phyloP scores from a whole-genome alignment of 108 stramenopile genomes.

The Fragilariopsis cylindrus region DNA sequence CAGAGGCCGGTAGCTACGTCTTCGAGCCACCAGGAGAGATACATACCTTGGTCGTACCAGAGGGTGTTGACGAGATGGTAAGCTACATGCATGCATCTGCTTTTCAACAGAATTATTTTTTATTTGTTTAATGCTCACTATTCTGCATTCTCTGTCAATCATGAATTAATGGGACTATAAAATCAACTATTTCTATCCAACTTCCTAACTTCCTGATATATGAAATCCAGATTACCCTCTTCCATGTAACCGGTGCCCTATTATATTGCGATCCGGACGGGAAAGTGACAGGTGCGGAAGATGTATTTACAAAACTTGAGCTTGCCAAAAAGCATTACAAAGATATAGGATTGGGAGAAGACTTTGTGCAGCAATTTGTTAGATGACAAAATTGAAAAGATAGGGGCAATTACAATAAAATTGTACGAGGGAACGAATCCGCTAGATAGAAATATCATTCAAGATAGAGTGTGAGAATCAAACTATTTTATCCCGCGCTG shows the following conservation, averaged over 20 bases:
- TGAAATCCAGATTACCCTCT: slow-evolving; percentile 46
- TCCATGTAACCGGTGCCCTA: slow-evolving; percentile 78
- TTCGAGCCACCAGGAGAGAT: slow-evolving; percentile 85
- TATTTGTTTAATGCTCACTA: not conserved
- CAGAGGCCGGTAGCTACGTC: slow-evolving; percentile 65
- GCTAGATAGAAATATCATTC: too few species aligned
- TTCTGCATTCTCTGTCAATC: not conserved
- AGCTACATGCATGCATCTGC: not conserved
- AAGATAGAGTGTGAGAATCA: too few species aligned
- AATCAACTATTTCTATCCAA: not conserved
- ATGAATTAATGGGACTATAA: not conserved
- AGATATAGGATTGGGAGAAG: slow-evolving; percentile 66
- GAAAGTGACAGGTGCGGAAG: slow-evolving; percentile 69
- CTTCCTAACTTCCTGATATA: not conserved
- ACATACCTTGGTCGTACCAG: slow-evolving; percentile 72
- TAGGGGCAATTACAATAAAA: too few species aligned
- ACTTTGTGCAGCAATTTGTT: slow-evolving; percentile 66
- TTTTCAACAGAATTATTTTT: not conserved
- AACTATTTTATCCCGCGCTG: too few species aligned
- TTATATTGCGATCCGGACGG: slow-evolving; percentile 73
- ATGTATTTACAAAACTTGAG: slow-evolving; percentile 81
- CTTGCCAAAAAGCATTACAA: slow-evolving; percentile 73
- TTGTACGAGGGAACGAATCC: too few species aligned
- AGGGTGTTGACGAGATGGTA: slow-evolving; percentile 74
- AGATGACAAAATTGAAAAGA: slow-evolving; percentile 19